phyloP scores from a whole-genome alignment of 176 grass and related monocot species.

The Oryza nivara region DNA sequence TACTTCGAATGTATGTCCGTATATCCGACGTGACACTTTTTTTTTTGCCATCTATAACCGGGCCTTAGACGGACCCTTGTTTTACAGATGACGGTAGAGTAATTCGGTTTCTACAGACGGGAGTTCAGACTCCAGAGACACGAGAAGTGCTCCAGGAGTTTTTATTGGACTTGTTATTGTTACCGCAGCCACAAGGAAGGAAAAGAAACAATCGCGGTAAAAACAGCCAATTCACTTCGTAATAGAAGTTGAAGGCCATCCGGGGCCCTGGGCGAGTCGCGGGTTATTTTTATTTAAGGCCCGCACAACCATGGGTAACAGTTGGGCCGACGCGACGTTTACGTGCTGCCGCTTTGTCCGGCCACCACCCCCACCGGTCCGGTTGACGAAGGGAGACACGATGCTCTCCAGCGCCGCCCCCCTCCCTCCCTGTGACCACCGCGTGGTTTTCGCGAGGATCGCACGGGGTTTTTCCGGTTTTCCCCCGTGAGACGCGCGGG shows the following conservation, averaged over 20 bases:
- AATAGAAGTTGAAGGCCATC: background rate
- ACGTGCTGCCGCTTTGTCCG: constrained; percentile 47
- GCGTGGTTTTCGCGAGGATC: background rate
- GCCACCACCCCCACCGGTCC: background rate
- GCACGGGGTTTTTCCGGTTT: background rate
- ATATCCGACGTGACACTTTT: too few species aligned
- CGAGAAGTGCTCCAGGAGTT: background rate
- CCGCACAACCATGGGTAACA: constrained; percentile 37
- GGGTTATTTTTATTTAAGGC: constrained; percentile 15
- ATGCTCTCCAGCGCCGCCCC: too few species aligned
- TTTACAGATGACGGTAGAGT: background rate
- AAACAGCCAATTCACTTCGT: too few species aligned
- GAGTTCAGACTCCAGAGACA: background rate
- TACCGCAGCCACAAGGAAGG: too few species aligned
- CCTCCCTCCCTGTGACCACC: background rate
- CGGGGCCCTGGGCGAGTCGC: background rate
- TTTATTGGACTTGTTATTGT: background rate
- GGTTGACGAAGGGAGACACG: constrained; percentile 22
- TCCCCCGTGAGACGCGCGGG: background rate
- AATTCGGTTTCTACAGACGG: background rate
- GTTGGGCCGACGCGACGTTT: constrained; percentile 42
- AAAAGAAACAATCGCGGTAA: background rate
- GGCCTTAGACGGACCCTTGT: too few species aligned
- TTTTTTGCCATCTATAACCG: too few species aligned
- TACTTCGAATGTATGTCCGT: too few species aligned